These are phyloP conservation scores for Metschnikowia dekortorum DNA, from an alignment of 805 yeast species.

Conservation along the genomic window DNA sequence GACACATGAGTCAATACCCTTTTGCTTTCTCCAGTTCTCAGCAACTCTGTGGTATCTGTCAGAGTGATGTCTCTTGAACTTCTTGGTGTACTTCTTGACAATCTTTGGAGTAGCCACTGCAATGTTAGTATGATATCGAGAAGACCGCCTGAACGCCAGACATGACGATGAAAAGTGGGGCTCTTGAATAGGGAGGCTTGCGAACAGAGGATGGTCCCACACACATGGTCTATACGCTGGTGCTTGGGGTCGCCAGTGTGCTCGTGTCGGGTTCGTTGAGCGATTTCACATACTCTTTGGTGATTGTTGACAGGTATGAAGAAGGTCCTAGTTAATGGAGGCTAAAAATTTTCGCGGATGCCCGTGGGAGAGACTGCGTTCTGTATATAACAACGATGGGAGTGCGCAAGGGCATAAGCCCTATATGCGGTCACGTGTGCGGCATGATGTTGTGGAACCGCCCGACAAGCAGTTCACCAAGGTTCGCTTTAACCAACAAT, in stretches of 20 bases:
- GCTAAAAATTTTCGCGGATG: conserved; percentile 21
- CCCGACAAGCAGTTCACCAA: background rate
- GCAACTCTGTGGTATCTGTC: conserved; percentile 98
- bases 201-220: background rate
- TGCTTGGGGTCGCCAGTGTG: background rate
- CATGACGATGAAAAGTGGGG: no score
- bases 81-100: conserved; percentile 98
- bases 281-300: conserved; percentile 18
- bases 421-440: conserved; percentile 12
- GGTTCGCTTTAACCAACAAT: background rate
- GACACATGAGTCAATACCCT: conserved; percentile 99
- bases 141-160: background rate
- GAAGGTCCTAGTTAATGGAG: conserved; percentile 6
- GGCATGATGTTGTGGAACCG: background rate
- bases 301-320: conserved; percentile 17
- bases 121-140: conserved; percentile 20
- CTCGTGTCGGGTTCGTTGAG: background rate
- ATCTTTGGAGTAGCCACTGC: conserved; percentile 98
- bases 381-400: conserved; percentile 6
- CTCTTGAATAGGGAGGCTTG: background rate
- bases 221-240: background rate
- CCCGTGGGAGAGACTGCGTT: conserved; percentile 7
- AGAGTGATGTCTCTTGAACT: conserved; percentile 99
- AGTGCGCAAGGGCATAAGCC: conserved; percentile 15
- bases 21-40: conserved; percentile 99